phyloP scores from a whole-genome alignment of 1,284 basidiomycete species.

The Cutaneotrichosporon cutaneum region DNA sequence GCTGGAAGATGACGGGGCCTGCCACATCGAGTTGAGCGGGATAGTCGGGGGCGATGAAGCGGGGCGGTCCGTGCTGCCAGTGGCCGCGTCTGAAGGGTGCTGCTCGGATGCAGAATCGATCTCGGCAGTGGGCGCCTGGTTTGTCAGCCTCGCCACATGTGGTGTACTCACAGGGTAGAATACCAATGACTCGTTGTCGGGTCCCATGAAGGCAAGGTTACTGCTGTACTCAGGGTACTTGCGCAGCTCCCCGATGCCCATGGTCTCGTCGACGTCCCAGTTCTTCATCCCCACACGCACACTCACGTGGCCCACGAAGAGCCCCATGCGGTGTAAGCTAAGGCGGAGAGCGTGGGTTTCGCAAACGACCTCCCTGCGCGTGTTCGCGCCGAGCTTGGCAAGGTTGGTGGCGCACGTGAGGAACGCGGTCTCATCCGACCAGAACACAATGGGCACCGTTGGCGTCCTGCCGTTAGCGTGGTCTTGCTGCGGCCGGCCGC shows the following conservation, averaged over 20 bases:
- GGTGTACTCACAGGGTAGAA: neutral
- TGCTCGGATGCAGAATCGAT: too few relatives aligned
- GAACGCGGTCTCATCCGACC: slow-evolving; percentile 9
- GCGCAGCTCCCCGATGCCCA: neutral
- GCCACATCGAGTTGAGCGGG: neutral
- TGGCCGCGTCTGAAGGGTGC: too few relatives aligned
- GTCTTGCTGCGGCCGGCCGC: too few relatives aligned
- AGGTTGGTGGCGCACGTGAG: neutral
- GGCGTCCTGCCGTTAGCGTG: slow-evolving; percentile 3
- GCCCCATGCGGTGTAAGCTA: neutral
- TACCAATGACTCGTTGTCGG: neutral
- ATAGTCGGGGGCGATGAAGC: neutral
- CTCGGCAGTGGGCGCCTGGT: too few relatives aligned
- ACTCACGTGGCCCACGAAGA: neutral
- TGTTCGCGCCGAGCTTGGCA: neutral
- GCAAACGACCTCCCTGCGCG: neutral
- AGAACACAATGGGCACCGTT: slow-evolving; percentile 11
- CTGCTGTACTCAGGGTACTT: neutral
- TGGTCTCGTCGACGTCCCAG: neutral
- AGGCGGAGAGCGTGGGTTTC: neutral
- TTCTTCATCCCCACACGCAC: neutral
- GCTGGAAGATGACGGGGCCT: neutral
- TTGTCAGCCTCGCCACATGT: neutral
- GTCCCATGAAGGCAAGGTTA: neutral
- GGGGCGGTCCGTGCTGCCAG: neutral